phyloP scores from a whole-genome alignment of 129 eudicot species.

The Flaveria brownii region DNA sequence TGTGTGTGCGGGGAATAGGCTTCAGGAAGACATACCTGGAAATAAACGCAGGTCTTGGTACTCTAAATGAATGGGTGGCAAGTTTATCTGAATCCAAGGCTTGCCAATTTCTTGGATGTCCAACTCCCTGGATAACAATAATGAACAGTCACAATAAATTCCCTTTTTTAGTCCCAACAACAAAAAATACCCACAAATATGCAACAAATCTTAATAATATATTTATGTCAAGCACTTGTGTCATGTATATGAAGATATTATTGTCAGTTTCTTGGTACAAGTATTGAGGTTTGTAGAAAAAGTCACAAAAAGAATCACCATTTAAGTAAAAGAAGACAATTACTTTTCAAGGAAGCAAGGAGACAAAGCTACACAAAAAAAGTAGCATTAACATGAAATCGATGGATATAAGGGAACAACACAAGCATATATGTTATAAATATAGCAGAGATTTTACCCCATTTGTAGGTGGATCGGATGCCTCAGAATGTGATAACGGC shows the following conservation, averaged over 20 bases:
- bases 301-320: conserved; percentile 1
- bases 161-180: conserved; percentile 6
- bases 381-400: conserved; percentile 8
- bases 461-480: conserved; percentile 58
- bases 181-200: not conserved
- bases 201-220: conserved; percentile 8
- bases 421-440: not conserved
- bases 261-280: conserved; percentile 8
- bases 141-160: not conserved
- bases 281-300: not conserved
- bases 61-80: conserved; percentile 83
- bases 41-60: conserved; percentile 62
- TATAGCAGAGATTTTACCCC: conserved; percentile 55
- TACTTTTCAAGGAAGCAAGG: conserved; percentile 15
- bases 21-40: conserved; percentile 58
- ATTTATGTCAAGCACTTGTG: not conserved
- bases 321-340: conserved; percentile 13
- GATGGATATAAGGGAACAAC: conserved; percentile 11
- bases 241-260: not conserved
- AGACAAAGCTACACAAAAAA: conserved; percentile 1
- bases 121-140: conserved; percentile 52
- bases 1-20: not conserved
- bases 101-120: conserved; percentile 62
- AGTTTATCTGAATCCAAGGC: conserved; percentile 67
- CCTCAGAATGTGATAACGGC: conserved; percentile 45